Evolutionary conservation across 371 early-diverging fungal species (phyloP), one percentile per base, ranked within the genome.

Genomic region (Mortierella sp.): DNA sequence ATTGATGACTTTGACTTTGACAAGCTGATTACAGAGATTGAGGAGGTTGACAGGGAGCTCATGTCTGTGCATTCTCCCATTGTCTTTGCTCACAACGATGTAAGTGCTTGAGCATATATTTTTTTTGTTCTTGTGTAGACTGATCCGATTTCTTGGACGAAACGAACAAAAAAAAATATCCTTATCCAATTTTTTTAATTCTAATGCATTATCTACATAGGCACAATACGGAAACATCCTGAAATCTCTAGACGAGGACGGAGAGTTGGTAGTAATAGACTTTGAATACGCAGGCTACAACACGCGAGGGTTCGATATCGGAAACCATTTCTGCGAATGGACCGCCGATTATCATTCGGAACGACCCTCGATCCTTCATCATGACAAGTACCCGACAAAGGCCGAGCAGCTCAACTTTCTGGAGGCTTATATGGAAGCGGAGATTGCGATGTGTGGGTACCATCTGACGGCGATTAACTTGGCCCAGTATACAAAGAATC

Each of bases 241-340:
- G 10, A 87, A 91, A 54, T 83, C 94, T 6, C 70, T 65, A n/a
- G 80, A 89, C 38, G 87, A 87, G 10, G 89, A 89, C 1, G 91
- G 89, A 18, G 93, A 94, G 72, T 83, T 96, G 4, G 95, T 94
- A 0, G 90, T 95, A 2, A 93, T 96, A n/a, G 97, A 97, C 76
- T 96, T 95, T 85, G 97, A 97, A 76, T 97, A 97, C 86, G 93
- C 96, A 18, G 96, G 97, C 0, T 96, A 95, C 83, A 97, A 95
- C 79, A 92, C 93, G 74, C 93, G 96, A 12, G 97, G 93, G 6
- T 96, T 90, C 58, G 97, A 97, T 55, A 94, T 97, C 54, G 97
- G 95, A 35, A 97, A 97, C 86, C 97, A 97, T 77, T 97, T 97
- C 81, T 95, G 95, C 86, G 97, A 97, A 73, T 97, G 96, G 96